These are phyloP conservation scores for Cicer pinnatifidum DNA, from an alignment of 306 rosid genomes.

Conservation along the genomic window DNA sequence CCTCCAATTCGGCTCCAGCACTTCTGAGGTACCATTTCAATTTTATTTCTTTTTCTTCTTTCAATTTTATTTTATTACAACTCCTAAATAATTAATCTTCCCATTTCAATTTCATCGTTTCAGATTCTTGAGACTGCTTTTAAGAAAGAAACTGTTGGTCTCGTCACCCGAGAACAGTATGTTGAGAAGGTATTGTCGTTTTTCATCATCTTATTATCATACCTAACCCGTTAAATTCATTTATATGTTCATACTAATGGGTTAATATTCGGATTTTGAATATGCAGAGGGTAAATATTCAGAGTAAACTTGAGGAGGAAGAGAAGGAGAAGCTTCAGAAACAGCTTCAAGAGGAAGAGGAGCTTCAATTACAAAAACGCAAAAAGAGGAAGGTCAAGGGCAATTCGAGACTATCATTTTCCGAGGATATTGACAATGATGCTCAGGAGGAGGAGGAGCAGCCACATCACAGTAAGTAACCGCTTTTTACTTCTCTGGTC, in stretches of 20 bases:
- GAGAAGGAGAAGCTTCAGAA: constrained; percentile 98
- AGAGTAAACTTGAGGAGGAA: constrained; percentile 93
- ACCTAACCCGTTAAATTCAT: not conserved
- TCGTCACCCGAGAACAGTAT: constrained; percentile 91
- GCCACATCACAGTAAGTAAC: constrained; percentile 53
- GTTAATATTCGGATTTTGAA: constrained; percentile 17
- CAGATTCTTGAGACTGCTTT: constrained; percentile 98
- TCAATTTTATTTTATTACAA: not conserved
- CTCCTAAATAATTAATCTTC: not conserved
- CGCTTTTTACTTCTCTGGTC: constrained; percentile 5
- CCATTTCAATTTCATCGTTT: not conserved
- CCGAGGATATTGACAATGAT: constrained; percentile 78
- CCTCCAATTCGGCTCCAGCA: constrained; percentile 97
- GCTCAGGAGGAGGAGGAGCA: constrained; percentile 86
- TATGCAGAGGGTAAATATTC: constrained; percentile 82
- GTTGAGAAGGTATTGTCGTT: constrained; percentile 77
- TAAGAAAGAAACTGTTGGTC: constrained; percentile 95
- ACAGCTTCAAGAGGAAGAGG: constrained; percentile 93
- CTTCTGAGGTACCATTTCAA: constrained; percentile 66
- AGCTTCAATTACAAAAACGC: constrained; percentile 80
- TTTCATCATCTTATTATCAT: not conserved
- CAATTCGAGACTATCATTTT: constrained; percentile 76
- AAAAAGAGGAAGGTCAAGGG: constrained; percentile 93
- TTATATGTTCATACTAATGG: not conserved
- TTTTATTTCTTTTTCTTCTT: not conserved